Base-by-base conservation (phyloP, 768 basidiomycete species). In the Trametes punicea region DNA sequence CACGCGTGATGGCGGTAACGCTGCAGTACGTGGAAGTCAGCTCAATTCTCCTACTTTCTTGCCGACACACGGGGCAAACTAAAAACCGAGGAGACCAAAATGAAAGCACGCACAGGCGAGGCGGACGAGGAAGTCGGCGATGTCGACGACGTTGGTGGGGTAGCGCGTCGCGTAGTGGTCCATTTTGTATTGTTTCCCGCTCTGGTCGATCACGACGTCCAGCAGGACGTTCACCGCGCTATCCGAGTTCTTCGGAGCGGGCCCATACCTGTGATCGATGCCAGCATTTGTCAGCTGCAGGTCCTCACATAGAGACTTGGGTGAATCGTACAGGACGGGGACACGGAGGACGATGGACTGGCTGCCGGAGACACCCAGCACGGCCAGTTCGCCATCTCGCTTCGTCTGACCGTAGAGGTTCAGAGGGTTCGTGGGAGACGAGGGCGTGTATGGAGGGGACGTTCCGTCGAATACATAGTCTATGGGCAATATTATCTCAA, bases 391-490 rank as follows among this genome's bases (percentile, higher is more conserved):
- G 2, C 93, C 96, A 21, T 86, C 89, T 31, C 85, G 79, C 70
- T 99, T 99, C 3, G 89, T 88, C 63, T 79, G 72, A 1, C 93
- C 96, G 67, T 99, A 99, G 15, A 89, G 74, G 51, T 99, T 90
- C 31, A 98, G 72, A 0, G 96, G 96, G 66, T 93, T 91, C 11
- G 91, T 82, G 29, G 70, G 65, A 13, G 87, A 83, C 6, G 77
- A 76, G 0, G 92, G 87, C 6, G 81, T 77, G 74, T 99, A 99
- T 0, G 94, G 93, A 3, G 96, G 92, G 1, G 86, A 84, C n/a
- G 81, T 85, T 1, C 96, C 96, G 60, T 95, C 92, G 66, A 98
- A 98, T 15, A 99, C 93, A 72, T 98, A 98, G 71, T 99, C 94
- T 87, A 62, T 26, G 23, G 49, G n/a, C n/a, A n/a, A n/a, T n/a